Conservation (phyloP, 2,329 filamentous ascomycete species). For the Nemania diffusa region DNA sequence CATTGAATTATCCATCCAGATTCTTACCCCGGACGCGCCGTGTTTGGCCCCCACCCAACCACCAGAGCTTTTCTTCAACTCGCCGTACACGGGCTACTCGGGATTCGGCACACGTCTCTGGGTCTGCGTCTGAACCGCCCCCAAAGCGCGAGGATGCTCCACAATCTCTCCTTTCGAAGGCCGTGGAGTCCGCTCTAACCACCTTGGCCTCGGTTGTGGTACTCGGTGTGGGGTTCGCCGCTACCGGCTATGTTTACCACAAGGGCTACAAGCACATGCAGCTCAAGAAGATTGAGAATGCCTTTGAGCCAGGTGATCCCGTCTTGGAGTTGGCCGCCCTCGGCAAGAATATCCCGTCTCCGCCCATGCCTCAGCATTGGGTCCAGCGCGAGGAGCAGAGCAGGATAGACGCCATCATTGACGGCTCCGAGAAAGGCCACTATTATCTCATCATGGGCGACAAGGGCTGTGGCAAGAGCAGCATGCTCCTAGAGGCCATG, state of each 20-base stretch:
- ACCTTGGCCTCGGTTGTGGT: conserved; percentile 80
- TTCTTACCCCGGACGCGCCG: conserved; percentile 21
- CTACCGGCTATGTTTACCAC: conserved; percentile 82
- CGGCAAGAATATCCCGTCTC: conserved; percentile 64
- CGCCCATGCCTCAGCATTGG: conserved; percentile 72
- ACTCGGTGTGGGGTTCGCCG: conserved; percentile 70
- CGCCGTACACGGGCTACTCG: conserved; percentile 10
- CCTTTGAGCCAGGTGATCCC: conserved; percentile 91
- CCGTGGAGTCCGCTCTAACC: conserved; percentile 79
- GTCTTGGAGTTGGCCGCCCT: conserved; percentile 82
- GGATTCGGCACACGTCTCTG: conserved; percentile 19
- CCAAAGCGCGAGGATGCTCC: conserved; percentile 39
- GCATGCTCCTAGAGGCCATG: conserved; percentile 96
- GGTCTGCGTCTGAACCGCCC: conserved; percentile 7
- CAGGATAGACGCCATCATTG: conserved; percentile 83
- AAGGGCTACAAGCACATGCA: conserved; percentile 89
- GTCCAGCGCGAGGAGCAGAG: conserved; percentile 84
- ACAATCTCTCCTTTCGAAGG: conserved; percentile 63
- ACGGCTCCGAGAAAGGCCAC: conserved; percentile 77
- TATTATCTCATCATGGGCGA: conserved; percentile 94
- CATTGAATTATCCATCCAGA: conserved; percentile 7
- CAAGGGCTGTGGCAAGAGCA: conserved; percentile 96
- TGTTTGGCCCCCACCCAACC: conserved; percentile 36
- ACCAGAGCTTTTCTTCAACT: conserved; percentile 27
- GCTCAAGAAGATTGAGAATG: conserved; percentile 90